Conservation (phyloP, 75 land plant genomes). For the Larix kaempferi region DNA sequence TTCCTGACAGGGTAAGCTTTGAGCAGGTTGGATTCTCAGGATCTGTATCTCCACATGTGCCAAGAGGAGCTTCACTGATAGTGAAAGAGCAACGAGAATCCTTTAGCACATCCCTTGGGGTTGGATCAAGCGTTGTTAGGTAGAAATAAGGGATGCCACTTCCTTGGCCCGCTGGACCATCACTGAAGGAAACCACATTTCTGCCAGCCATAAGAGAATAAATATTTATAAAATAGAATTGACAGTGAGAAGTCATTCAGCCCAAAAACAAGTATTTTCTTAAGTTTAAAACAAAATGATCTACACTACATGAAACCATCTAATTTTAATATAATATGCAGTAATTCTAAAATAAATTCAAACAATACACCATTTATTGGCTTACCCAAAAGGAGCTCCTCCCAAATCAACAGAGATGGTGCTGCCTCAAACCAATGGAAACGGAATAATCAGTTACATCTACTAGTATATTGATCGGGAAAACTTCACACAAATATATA, state of each 20-base stretch:
- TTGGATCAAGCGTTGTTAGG: slow-evolving; percentile 83
- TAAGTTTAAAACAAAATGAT: not conserved
- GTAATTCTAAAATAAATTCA: not conserved
- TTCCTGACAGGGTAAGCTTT: slow-evolving; percentile 86
- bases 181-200: slow-evolving; percentile 93
- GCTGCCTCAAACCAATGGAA: slow-evolving; percentile 32
- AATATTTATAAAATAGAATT: too few relatives aligned
- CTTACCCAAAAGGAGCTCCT: slow-evolving; percentile 80
- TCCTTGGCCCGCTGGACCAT: slow-evolving; percentile 66
- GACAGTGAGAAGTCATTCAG: too few relatives aligned
- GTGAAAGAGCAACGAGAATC: slow-evolving; percentile 75
- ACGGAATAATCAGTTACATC: not conserved
- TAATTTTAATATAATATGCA: not conserved
- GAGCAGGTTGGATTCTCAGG: slow-evolving; percentile 88
- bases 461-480: not conserved
- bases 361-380: not conserved
- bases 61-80: slow-evolving; percentile 76
- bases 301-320: not conserved
- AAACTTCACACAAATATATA: not conserved
- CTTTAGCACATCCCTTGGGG: slow-evolving; percentile 60
- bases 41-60: slow-evolving; percentile 78
- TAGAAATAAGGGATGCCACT: slow-evolving; percentile 89
- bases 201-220: slow-evolving; percentile 33
- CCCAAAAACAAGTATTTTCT: not conserved
- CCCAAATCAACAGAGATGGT: slow-evolving; percentile 54